Evolutionary conservation across 805 yeast genomes (phyloP), one percentile per base, ranked within the genome.

Genomic region (Torulaspora quercuum): DNA sequence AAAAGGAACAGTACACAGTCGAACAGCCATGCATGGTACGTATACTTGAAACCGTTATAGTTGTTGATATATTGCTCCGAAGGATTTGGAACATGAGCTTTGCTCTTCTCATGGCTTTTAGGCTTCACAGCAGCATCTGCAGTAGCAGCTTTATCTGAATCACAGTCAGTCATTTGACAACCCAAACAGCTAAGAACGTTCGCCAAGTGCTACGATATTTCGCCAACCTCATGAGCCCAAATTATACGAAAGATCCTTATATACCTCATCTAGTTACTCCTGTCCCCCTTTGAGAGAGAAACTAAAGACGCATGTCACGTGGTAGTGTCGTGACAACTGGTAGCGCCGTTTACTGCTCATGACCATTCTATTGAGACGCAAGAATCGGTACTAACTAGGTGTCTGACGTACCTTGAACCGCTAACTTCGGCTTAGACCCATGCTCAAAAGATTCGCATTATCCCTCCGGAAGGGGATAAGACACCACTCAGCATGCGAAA

Each of bases 1-100:
- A 61, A 49, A 11, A 57, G 19, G 16, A 53, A 54, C 7, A 61
- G 40, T 3, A 55, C 52, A 6, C 55, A 23, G 39, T 58, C 64
- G 36, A 58, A 61, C 4, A 55, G 16, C 55, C 57, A 55, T 4
- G 61, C 45, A 18, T 37, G 37, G 3, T 55, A 19, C 12, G 46
- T 45, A 36, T 52, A 59, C 5, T 35, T 19, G 6, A 22, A 29
- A 8, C 64, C 64, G 35, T 52, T 50, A 39, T 50, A 59, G 3
- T 50, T 43, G 27, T 59, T 58, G 11, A 7, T 28, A 40, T 53
- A 57, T 4, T 18, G 21, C n/a, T 21, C 29, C 22, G 42, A 33
- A 4, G 29, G 27, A 12, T 48, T 21, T 1, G 63, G 62, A 6
- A 58, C 46, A 32, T 58, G 62, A 8, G 60, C 53, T 29, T 25